These are phyloP conservation scores for Hypholoma fasciculare DNA, from an alignment of 768 basidiomycete species.

Conservation along the genomic window DNA sequence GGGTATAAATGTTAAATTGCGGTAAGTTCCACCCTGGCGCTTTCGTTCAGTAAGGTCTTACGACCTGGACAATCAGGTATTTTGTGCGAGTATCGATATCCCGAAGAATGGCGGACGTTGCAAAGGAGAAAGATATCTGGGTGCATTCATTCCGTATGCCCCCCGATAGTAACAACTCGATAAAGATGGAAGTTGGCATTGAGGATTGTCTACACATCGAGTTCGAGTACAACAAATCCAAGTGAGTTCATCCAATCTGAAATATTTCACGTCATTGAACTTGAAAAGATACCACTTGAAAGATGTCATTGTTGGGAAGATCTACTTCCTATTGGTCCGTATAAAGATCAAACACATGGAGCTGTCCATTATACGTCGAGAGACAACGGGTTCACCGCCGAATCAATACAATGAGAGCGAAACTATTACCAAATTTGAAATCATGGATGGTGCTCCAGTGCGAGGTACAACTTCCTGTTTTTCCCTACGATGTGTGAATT, in stretches of 20 bases:
- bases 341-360: constrained; percentile 99
- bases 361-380: constrained; percentile 93
- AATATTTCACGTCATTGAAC: neutral
- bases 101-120: constrained; percentile 88
- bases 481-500: neutral
- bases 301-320: constrained; percentile 99
- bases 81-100: constrained; percentile 90
- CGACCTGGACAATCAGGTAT: constrained; percentile 57
- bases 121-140: constrained; percentile 94
- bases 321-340: constrained; percentile 96
- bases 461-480: constrained; percentile 53
- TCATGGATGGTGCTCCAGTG: constrained; percentile 99
- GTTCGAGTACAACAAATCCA: constrained; percentile 99
- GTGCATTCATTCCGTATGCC: constrained; percentile 99
- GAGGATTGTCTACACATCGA: constrained; percentile 99
- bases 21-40: constrained; percentile 50
- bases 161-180: constrained; percentile 95
- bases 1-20: constrained; percentile 96
- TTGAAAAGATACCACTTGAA: constrained; percentile 90
- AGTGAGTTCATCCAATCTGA: constrained; percentile 53
- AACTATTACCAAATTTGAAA: constrained; percentile 99
- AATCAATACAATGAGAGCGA: constrained; percentile 99
- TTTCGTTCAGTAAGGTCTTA: neutral
- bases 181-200: constrained; percentile 99
- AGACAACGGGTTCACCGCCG: constrained; percentile 96